Evolutionary conservation across 2,329 filamentous ascomycete genomes (phyloP).

Genomic region (Cadophora sp.): DNA sequence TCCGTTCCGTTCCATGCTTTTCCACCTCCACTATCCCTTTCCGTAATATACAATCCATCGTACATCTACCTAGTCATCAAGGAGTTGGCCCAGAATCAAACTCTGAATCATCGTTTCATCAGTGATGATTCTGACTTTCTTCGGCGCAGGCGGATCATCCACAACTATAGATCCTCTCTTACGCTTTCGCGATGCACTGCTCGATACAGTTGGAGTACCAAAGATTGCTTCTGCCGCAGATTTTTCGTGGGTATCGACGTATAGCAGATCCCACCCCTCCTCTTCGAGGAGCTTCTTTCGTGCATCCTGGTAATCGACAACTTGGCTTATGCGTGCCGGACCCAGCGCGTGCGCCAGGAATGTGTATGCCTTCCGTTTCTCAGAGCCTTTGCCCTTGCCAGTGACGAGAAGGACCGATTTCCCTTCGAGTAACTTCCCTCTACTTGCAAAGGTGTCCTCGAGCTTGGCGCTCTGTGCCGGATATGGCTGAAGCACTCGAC

Average conservation of each 20-base stretch:
- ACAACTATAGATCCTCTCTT: constrained; percentile 47
- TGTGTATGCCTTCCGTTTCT: constrained; percentile 73
- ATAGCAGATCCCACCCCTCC: constrained; percentile 75
- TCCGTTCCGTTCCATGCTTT: neutral
- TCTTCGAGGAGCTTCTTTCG: constrained; percentile 59
- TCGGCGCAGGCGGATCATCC: constrained; percentile 48
- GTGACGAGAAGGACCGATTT: constrained; percentile 77
- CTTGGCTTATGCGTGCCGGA: constrained; percentile 69
- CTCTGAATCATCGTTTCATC: constrained; percentile 93
- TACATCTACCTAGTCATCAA: constrained; percentile 45
- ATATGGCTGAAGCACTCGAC: constrained; percentile 70
- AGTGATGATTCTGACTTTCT: constrained; percentile 71
- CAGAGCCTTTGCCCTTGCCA: constrained; percentile 64
- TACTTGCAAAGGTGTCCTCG: constrained; percentile 58
- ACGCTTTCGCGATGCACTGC: constrained; percentile 50
- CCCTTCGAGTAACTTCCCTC: constrained; percentile 68
- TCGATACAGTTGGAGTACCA: constrained; percentile 31
- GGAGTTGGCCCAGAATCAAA: constrained; percentile 81
- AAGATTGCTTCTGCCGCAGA: constrained; percentile 49
- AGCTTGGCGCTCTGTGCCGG: constrained; percentile 63
- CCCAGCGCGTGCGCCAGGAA: constrained; percentile 84
- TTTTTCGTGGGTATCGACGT: constrained; percentile 68
- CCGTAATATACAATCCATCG: neutral
- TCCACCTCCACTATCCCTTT: neutral
- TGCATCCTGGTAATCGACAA: constrained; percentile 70